Evolutionary conservation across 1,139 yeast genomes (phyloP), one percentile per base, ranked within the genome.

Genomic region (Chernovozyma sophiae-reginae): DNA sequence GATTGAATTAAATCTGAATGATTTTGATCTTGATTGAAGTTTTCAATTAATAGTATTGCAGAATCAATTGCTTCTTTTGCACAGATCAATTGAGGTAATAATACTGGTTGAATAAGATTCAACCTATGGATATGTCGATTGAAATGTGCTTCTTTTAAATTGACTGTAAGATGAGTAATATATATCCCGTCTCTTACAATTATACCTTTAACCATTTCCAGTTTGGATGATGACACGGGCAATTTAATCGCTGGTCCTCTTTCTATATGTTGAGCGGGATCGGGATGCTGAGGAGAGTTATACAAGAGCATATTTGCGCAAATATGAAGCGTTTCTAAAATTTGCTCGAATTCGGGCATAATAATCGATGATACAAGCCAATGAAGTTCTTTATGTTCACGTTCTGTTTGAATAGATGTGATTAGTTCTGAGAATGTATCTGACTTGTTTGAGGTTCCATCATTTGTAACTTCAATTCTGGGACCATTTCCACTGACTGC

Each of bases 201-300:
- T 6, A 68, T 61, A 0, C 76, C 76, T 39, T 69, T 68, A 17
- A 70, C 43, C 6, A 55, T 51, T 37, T 69, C 74, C 62, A 59
- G 65, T 39, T 65, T 65, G 23, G 58, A 54, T 16, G 65, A 55
- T 2, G 69, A 57, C 10, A 69, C 55, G 1, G 76, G 72, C 15
- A 70, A 51, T 40, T 66, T 70, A 24, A 68, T 53, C 1, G 69
- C 43, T 0, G 72, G 71, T 0, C 72, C 73, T 12, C 64, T 40
- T 40, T 61, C 68, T 11, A 53, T 55, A 25, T 46, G 49, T 23
- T 51, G 45, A 13, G 37, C 42, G 3, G 51, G 48, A 34, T 62
- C 64, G 4, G 71, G 72, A 33, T 53, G 58, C 43, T 62, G 69
- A 15, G 73, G 72, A 1, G 71, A 51, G 44, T 68, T 68, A 46